Percentiles rank a stretch among this genome's conserved stretches.
Conservation (phyloP, 164 flowering plant genomes). For the Vitis vinifera region ASM3070453v1 NC_081822.1:12563001-12563500, state of each 20-base stretch:
- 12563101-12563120: conserved; percentile 78
- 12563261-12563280: neutral
- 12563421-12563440: conserved; percentile 16
- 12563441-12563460: conserved; percentile 4
- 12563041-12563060: neutral
- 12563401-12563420: conserved; percentile 47
- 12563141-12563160: conserved; percentile 42
- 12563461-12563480: conserved; percentile 31
- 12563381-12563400: conserved; percentile 32
- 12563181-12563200: conserved; percentile 40
- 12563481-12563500: conserved; percentile 54
- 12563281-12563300: conserved; percentile 4
- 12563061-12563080: conserved; percentile 71
- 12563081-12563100: conserved; percentile 64
- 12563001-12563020: neutral
- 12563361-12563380: conserved; percentile 6
- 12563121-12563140: conserved; percentile 51
- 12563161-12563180: conserved; percentile 57
- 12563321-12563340: conserved; percentile 57
- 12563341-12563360: conserved; percentile 55
- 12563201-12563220: conserved; percentile 25
- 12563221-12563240: conserved; percentile 15
- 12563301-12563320: neutral
- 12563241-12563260: conserved; percentile 35
- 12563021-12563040: neutral